A percentile compares a stretch with the other conserved stretches of the same genome.
These are phyloP conservation scores for Ambispora gerdemannii DNA, from an alignment of 192 early-diverging fungal genomes.

Conservation along the genomic window DNA sequence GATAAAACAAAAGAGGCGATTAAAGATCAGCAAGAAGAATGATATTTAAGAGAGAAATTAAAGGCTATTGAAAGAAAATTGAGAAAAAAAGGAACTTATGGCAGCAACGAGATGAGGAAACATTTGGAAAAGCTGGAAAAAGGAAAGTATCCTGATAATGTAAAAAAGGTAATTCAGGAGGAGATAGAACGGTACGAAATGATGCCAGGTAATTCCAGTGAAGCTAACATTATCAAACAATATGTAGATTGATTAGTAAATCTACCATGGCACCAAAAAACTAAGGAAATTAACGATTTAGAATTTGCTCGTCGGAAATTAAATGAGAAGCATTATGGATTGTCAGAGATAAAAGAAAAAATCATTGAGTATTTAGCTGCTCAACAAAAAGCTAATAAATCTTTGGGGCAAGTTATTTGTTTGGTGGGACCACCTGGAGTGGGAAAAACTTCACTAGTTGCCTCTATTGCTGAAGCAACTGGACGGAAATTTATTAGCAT, in stretches of 20 bases:
- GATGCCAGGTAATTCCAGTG: conserved; percentile 5
- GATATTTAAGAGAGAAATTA: conserved; percentile 23
- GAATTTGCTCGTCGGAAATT: not conserved
- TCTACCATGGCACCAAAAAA: conserved; percentile 12
- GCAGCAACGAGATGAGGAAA: conserved; percentile 1
- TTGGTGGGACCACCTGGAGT: conserved; percentile 9
- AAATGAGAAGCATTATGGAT: conserved; percentile 11
- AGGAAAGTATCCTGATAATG: conserved; percentile 6
- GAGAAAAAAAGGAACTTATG: not conserved
- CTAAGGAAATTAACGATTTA: conserved; percentile 5
- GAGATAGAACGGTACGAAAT: conserved; percentile 22
- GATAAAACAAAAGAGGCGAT: conserved; percentile 6
- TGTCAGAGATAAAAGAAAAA: conserved; percentile 2
- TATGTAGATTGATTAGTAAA: conserved; percentile 20
- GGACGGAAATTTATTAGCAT: conserved; percentile 16
- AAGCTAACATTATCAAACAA: conserved; percentile 10
- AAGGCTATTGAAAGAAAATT: conserved; percentile 23
- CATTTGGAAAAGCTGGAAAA: conserved; percentile 17
- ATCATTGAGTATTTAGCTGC: conserved; percentile 21
- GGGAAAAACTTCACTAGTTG: conserved; percentile 13
- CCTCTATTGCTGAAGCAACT: conserved; percentile 5
- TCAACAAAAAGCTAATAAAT: conserved; percentile 12
- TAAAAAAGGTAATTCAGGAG: not conserved
- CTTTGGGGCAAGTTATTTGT: not conserved
- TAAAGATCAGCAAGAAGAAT: conserved; percentile 15